Evolutionary conservation across 2,329 filamentous ascomycete genomes (phyloP).

Genomic region (Aureobasidium sp.): DNA sequence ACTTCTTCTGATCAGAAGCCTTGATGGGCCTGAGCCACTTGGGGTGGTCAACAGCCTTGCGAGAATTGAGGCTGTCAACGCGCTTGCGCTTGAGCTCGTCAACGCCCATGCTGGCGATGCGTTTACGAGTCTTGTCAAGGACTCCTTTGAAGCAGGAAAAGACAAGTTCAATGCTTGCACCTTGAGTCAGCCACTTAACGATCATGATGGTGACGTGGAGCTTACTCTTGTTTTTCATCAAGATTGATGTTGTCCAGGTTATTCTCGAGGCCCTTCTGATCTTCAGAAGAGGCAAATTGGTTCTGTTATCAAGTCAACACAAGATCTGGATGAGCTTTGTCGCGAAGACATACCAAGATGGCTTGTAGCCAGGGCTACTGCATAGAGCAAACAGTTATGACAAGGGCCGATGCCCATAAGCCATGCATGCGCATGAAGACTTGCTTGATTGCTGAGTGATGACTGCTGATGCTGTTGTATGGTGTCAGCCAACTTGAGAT

Average conservation of each 20-base stretch:
- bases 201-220: too few relatives aligned
- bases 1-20: constrained; percentile 1
- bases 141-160: neutral
- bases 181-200: too few relatives aligned
- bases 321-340: neutral
- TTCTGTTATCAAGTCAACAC: neutral
- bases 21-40: neutral
- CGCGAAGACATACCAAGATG: neutral
- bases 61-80: neutral
- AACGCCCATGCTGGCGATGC: neutral
- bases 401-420: neutral
- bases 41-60: neutral
- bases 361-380: neutral
- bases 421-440: neutral
- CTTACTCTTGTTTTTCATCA: neutral
- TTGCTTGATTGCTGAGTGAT: neutral
- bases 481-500: neutral
- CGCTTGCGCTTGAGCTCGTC: neutral
- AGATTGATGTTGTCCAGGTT: neutral
- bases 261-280: neutral
- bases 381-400: neutral
- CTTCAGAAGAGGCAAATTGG: neutral
- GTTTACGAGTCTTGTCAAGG: neutral
- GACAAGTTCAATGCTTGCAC: neutral
- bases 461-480: neutral